Conservation (phyloP, 2,329 filamentous ascomycete genomes). For the Rhynchosporium graminicola region DNA sequence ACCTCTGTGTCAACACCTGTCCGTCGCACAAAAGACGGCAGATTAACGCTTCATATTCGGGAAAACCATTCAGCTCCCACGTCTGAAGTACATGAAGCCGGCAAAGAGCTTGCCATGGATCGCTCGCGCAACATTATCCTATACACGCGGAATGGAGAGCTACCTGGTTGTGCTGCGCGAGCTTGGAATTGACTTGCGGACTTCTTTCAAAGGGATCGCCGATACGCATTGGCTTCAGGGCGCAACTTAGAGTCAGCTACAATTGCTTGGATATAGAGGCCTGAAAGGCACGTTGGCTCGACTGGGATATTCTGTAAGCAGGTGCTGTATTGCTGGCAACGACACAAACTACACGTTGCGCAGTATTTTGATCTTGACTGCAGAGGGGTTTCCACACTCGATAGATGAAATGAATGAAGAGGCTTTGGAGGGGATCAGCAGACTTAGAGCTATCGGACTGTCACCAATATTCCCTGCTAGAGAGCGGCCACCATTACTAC, state of each 20-base stretch:
- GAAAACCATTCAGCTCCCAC: background rate
- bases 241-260: background rate
- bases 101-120: background rate
- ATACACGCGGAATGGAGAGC: background rate
- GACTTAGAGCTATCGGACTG: too few relatives aligned
- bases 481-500: too few relatives aligned
- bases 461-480: too few relatives aligned
- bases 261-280: background rate
- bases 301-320: background rate
- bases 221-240: background rate
- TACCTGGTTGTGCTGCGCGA: background rate
- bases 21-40: background rate
- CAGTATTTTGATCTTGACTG: background rate
- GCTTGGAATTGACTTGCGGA: background rate
- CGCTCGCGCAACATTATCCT: background rate
- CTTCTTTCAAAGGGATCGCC: background rate
- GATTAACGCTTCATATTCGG: background rate
- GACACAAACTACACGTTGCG: constrained; percentile 5
- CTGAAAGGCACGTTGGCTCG: background rate
- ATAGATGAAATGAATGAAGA: background rate
- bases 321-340: constrained; percentile 3
- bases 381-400: background rate
- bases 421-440: too few relatives aligned
- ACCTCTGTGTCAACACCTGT: background rate
- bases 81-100: background rate